Evolutionary conservation across 495 filamentous ascomycete species (phyloP).

Genomic region (Neurospora intermedia): DNA sequence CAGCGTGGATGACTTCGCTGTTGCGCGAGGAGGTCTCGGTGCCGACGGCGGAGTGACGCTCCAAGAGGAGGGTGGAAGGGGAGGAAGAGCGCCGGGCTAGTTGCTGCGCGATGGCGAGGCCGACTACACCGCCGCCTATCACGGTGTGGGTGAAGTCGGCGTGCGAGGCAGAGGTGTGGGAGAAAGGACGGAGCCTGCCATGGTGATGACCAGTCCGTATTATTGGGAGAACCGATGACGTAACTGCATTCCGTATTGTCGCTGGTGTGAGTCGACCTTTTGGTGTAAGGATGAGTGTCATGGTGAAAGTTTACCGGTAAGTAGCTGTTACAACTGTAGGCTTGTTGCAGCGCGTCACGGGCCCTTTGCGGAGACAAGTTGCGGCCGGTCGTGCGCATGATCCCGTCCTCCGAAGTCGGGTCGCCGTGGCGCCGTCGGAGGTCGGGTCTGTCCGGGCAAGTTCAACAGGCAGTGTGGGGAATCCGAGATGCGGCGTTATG

Average conservation of each 20-base stretch:
- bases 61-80: constrained; percentile 64
- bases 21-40: constrained; percentile 90
- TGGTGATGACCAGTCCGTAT: background rate
- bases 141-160: constrained; percentile 83
- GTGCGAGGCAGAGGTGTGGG: constrained; percentile 16
- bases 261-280: background rate
- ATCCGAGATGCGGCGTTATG: background rate
- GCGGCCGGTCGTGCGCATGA: background rate
- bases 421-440: background rate
- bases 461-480: background rate
- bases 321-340: background rate
- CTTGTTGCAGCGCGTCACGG: background rate
- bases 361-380: background rate
- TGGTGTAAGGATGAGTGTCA: background rate
- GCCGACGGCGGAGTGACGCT: constrained; percentile 65
- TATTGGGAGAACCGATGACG: background rate
- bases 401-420: background rate
- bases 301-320: background rate
- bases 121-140: constrained; percentile 85
- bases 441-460: background rate
- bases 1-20: constrained; percentile 94
- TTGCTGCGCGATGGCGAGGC: constrained; percentile 73
- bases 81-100: constrained; percentile 46
- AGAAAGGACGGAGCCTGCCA: constrained; percentile 14
- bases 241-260: background rate